A percentile compares a stretch with the other conserved stretches of the same genome.
Evolutionary conservation across 2,329 filamentous ascomycete species (phyloP).

Genomic region (Teratosphaeria gauchensis): DNA sequence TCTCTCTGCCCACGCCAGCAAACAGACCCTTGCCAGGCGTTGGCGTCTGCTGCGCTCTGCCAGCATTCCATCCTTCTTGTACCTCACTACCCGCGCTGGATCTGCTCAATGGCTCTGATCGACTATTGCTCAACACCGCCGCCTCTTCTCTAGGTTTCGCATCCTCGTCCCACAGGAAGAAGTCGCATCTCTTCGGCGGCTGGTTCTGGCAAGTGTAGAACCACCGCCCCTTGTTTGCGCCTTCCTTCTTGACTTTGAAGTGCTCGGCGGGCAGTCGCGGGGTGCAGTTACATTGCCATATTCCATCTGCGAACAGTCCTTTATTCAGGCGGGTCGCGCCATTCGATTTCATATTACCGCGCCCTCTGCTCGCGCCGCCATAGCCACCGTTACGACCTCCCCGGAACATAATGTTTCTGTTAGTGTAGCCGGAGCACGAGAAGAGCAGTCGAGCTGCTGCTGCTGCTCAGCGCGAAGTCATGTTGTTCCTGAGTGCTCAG

Average conservation of each 20-base stretch:
- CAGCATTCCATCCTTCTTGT: slow-evolving; percentile 21
- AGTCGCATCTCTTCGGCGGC: slow-evolving; percentile 40
- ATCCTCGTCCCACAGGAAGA: slow-evolving; percentile 51
- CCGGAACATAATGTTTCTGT: not conserved
- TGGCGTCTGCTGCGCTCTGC: slow-evolving; percentile 6
- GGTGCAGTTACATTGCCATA: slow-evolving; percentile 48
- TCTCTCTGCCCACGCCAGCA: slow-evolving; percentile 1
- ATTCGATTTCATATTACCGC: not conserved
- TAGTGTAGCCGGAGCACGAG: not conserved
- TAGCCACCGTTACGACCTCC: not conserved
- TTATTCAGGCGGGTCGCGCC: not conserved
- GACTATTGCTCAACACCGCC: slow-evolving; percentile 29
- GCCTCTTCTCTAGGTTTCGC: slow-evolving; percentile 40
- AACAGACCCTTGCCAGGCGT: not conserved
- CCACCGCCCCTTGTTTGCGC: slow-evolving; percentile 42
- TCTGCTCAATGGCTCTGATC: slow-evolving; percentile 4
- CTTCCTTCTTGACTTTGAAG: slow-evolving; percentile 49
- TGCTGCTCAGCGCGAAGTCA: not conserved
- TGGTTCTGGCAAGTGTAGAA: slow-evolving; percentile 50
- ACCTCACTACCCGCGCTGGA: slow-evolving; percentile 2
- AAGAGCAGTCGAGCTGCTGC: not conserved
- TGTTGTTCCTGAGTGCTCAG: not conserved
- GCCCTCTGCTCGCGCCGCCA: not conserved
- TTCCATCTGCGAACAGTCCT: slow-evolving; percentile 24
- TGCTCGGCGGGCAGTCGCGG: slow-evolving; percentile 44